A percentile compares a stretch with the other conserved stretches of the same genome.
These are phyloP conservation scores for Yamadazyma ubonensis DNA, from an alignment of 805 yeast genomes.

Conservation along the genomic window DNA sequence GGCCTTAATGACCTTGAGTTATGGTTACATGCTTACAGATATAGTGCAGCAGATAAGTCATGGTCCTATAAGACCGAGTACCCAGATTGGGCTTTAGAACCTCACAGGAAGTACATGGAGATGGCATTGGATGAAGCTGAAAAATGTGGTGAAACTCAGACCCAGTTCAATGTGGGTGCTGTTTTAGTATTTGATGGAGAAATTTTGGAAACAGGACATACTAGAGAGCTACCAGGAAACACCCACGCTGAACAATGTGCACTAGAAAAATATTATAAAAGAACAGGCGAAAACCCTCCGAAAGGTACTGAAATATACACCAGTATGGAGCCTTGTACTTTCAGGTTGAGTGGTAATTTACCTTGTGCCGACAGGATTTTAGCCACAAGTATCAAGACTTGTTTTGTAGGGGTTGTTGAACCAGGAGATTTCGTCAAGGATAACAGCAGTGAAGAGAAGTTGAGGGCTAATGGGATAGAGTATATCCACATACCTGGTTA, in stretches of 20 bases:
- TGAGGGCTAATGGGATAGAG: conserved; percentile 58
- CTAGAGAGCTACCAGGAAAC: conserved; percentile 89
- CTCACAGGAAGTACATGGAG: conserved; percentile 63
- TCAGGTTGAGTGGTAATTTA: conserved; percentile 80
- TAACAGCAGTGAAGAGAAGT: conserved; percentile 59
- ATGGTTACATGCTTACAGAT: conserved; percentile 89
- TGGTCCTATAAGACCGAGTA: conserved; percentile 77
- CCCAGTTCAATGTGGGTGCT: conserved; percentile 96
- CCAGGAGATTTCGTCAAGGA: conserved; percentile 85
- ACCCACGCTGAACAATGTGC: conserved; percentile 99
- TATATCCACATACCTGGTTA: conserved; percentile 83
- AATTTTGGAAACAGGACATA: conserved; percentile 77
- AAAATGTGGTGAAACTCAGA: conserved; percentile 75
- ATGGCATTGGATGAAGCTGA: conserved; percentile 75
- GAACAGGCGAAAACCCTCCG: conserved; percentile 47
- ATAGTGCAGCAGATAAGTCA: conserved; percentile 53
- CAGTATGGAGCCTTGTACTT: conserved; percentile 96
- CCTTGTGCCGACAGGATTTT: conserved; percentile 87
- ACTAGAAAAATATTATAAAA: conserved; percentile 62
- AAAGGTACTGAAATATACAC: conserved; percentile 81
- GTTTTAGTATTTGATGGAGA: conserved; percentile 61
- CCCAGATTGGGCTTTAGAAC: conserved; percentile 79
- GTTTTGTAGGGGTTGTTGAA: conserved; percentile 89
- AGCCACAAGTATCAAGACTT: conserved; percentile 56
- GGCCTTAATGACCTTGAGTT: conserved; percentile 82